These are phyloP conservation scores for Calonectria naviculata DNA, from an alignment of 2,329 filamentous ascomycete species.

Conservation along the genomic window DNA sequence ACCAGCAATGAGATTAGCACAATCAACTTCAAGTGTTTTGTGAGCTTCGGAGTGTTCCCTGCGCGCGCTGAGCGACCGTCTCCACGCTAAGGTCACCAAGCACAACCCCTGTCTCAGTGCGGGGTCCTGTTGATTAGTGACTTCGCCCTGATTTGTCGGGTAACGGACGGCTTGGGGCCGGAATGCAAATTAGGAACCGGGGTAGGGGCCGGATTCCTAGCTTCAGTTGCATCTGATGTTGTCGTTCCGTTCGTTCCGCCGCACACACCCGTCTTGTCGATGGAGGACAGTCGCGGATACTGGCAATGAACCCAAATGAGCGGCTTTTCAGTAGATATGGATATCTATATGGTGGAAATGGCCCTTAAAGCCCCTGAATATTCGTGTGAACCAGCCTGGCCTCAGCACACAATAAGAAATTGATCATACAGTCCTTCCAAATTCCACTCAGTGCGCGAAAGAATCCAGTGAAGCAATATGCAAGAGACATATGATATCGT, in stretches of 20 bases:
- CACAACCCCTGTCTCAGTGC: too few relatives aligned
- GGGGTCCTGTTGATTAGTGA: too few relatives aligned
- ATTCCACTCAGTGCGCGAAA: not conserved
- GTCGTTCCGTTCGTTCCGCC: not conserved
- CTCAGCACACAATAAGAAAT: not conserved
- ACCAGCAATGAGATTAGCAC: too few relatives aligned
- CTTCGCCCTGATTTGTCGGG: not conserved
- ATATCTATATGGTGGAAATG: not conserved
- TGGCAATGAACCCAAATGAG: not conserved
- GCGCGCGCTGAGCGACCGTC: too few relatives aligned
- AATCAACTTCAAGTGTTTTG: too few relatives aligned
- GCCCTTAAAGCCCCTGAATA: not conserved
- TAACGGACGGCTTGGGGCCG: not conserved
- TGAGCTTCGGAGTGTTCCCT: too few relatives aligned
- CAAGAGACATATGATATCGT: constrained; percentile 3
- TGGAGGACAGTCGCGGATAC: not conserved
- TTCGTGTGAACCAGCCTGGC: not conserved
- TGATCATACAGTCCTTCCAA: not conserved
- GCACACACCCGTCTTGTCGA: not conserved
- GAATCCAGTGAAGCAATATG: not conserved
- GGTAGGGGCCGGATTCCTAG: not conserved
- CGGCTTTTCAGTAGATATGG: not conserved
- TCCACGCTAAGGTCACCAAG: too few relatives aligned
- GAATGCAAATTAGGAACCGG: not conserved
- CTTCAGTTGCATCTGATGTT: not conserved